These are phyloP conservation scores for Termitomyces sp. DNA, from an alignment of 768 basidiomycete genomes.

Conservation along the genomic window DNA sequence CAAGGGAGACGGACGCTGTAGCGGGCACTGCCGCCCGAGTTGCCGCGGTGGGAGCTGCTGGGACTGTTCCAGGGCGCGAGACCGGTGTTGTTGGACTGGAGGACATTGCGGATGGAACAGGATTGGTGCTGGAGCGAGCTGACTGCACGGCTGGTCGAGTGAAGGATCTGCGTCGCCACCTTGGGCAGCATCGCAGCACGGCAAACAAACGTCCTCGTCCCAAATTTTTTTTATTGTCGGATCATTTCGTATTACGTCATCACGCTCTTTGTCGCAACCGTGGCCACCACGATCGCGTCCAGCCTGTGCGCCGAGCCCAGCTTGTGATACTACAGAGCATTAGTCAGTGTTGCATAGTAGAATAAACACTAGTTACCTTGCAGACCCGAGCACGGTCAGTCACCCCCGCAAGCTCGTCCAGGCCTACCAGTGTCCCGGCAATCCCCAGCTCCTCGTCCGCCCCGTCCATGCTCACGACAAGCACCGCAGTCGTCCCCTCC, in stretches of 20 bases:
- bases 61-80: conserved; percentile 34
- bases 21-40: conserved; percentile 26
- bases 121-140: conserved; percentile 71
- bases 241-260: conserved; percentile 23
- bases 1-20: conserved; percentile 49
- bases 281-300: conserved; percentile 68
- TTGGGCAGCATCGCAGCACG: conserved; percentile 66
- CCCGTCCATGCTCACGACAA: conserved; percentile 64
- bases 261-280: conserved; percentile 80
- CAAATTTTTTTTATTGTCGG: conserved; percentile 10
- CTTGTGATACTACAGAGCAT: conserved; percentile 60
- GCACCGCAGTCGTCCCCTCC: conserved; percentile 52
- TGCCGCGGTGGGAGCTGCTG: neutral
- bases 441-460: conserved; percentile 55
- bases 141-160: conserved; percentile 72
- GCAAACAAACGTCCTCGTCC: too few relatives aligned
- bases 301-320: conserved; percentile 41
- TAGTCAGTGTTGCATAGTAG: neutral
- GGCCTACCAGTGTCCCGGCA: conserved; percentile 45
- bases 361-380: conserved; percentile 48
- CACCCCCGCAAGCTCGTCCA: conserved; percentile 37
- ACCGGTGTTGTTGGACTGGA: conserved; percentile 36
- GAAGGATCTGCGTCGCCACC: conserved; percentile 72
- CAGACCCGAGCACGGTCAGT: conserved; percentile 74
- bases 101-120: conserved; percentile 69